These are phyloP conservation scores for Sistotremastrum suecicum DNA, from an alignment of 768 basidiomycete genomes.

Conservation along the genomic window DNA sequence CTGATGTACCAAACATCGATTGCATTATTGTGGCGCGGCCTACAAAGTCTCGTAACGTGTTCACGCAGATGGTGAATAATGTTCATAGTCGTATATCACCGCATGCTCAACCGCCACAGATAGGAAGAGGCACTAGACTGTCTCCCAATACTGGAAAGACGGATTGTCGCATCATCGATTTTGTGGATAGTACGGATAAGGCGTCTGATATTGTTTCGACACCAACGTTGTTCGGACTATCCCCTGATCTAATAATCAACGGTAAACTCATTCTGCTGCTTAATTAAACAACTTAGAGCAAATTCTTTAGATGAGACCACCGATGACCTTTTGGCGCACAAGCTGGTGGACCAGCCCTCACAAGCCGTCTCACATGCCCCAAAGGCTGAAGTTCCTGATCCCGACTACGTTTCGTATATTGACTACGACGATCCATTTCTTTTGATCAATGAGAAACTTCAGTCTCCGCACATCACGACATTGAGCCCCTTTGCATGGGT, in stretches of 20 bases:
- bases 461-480: conserved; percentile 36
- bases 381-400: conserved; percentile 30
- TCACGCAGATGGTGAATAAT: conserved; percentile 73
- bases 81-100: background rate
- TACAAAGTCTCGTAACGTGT: conserved; percentile 77
- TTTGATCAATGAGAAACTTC: conserved; percentile 26
- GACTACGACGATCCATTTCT: conserved; percentile 69
- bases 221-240: conserved; percentile 77
- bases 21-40: conserved; percentile 81
- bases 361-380: conserved; percentile 10
- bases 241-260: conserved; percentile 54
- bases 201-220: conserved; percentile 60
- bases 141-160: conserved; percentile 68
- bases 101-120: conserved; percentile 27
- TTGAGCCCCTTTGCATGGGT: conserved; percentile 66
- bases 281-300: conserved; percentile 2
- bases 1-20: conserved; percentile 91
- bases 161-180: conserved; percentile 83
- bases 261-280: conserved; percentile 23
- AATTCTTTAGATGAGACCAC: conserved; percentile 32
- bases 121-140: conserved; percentile 83
- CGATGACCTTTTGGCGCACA: conserved; percentile 30
- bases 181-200: conserved; percentile 63
- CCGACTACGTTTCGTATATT: conserved; percentile 52
- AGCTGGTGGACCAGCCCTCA: conserved; percentile 9